Evolutionary conservation across 2,329 filamentous ascomycete genomes (phyloP).

Genomic region (Mariannaea elegans): DNA sequence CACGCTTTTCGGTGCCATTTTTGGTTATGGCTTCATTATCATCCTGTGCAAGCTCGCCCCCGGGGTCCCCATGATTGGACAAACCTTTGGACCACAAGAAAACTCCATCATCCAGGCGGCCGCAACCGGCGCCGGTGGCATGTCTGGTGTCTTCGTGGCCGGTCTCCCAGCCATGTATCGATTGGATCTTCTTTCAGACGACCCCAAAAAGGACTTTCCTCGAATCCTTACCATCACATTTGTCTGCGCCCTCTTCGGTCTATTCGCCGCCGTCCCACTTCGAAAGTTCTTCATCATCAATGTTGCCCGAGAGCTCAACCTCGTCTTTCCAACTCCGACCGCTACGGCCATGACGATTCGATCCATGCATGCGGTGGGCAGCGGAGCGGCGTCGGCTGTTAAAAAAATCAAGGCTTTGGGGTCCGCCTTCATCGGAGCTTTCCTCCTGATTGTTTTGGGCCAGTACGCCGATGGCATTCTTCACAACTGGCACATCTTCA

Average conservation of each 20-base stretch:
- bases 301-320: conserved; percentile 66
- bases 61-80: conserved; percentile 61
- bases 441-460: conserved; percentile 63
- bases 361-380: conserved; percentile 66
- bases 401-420: conserved; percentile 65
- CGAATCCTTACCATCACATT: conserved; percentile 68
- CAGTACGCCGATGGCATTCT: conserved; percentile 68
- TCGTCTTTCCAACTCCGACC: conserved; percentile 68
- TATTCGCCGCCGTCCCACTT: conserved; percentile 69
- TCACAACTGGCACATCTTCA: conserved; percentile 66
- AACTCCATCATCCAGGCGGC: conserved; percentile 70
- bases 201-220: conserved; percentile 63
- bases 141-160: conserved; percentile 66
- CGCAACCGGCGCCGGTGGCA: conserved; percentile 67
- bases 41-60: conserved; percentile 59
- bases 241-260: conserved; percentile 70
- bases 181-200: conserved; percentile 57
- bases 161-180: conserved; percentile 69
- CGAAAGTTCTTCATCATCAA: conserved; percentile 76
- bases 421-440: conserved; percentile 58
- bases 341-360: conserved; percentile 70
- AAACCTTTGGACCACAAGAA: conserved; percentile 66
- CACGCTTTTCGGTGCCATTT: conserved; percentile 62
- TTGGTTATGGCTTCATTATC: conserved; percentile 67
- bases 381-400: conserved; percentile 60